A percentile compares a stretch with the other conserved stretches of the same genome.
phyloP scores from a whole-genome alignment of 306 rosid genomes.

The Quercus glauca region DNA sequence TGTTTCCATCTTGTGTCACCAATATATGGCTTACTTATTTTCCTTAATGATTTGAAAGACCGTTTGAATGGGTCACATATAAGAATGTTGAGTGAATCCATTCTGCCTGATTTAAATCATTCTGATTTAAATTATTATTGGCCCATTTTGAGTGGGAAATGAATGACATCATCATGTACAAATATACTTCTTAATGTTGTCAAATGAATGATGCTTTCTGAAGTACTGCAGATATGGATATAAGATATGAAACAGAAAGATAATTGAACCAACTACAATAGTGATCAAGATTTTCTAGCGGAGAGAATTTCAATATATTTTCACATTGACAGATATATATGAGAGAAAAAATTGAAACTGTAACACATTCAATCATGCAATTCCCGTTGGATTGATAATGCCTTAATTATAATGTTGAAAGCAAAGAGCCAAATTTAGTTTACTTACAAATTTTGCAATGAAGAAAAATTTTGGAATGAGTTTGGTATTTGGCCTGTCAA shows the following conservation, averaged over 20 bases:
- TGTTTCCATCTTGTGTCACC: not conserved
- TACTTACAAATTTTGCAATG: constrained; percentile 34
- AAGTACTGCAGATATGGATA: not conserved
- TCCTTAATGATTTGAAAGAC: not conserved
- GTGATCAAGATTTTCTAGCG: not conserved
- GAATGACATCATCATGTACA: not conserved
- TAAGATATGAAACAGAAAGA: not conserved
- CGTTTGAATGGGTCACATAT: not conserved
- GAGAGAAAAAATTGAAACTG: not conserved
- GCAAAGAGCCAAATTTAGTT: not conserved
- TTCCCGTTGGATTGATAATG: not conserved
- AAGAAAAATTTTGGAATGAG: constrained; percentile 27
- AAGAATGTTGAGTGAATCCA: not conserved
- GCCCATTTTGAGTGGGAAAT: not conserved
- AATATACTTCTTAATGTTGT: not conserved
- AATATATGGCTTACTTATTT: not conserved
- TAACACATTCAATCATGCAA: not conserved
- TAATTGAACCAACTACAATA: not conserved
- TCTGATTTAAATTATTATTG: not conserved
- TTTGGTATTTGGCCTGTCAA: constrained; percentile 29
- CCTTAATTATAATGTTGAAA: not conserved
- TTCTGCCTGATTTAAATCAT: not conserved
- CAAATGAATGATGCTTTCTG: not conserved
- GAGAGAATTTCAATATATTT: not conserved
- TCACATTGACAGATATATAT: not conserved